These are phyloP conservation scores for Inga oerstediana DNA, from an alignment of 306 rosid genomes.

Conservation along the genomic window DNA sequence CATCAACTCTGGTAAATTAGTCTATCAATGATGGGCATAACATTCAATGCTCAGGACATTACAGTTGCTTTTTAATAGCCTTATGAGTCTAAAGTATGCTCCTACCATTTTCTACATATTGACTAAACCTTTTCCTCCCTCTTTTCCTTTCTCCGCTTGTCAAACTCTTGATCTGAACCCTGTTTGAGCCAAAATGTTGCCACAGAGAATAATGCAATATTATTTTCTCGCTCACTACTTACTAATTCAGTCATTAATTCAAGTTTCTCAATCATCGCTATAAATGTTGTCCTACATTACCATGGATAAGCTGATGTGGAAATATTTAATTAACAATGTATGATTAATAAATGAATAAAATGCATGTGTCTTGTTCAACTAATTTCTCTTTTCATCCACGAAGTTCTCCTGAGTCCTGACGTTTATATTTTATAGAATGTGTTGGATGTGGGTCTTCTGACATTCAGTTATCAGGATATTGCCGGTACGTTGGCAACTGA, in stretches of 20 bases:
- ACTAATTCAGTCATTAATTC: constrained; percentile 6
- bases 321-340: too few species aligned
- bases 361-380: constrained; percentile 9
- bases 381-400: constrained; percentile 1
- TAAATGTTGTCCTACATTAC: constrained; percentile 1
- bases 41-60: not conserved
- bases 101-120: not conserved
- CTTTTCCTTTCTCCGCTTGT: not conserved
- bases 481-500: constrained; percentile 96
- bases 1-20: not conserved
- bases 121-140: not conserved
- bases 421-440: constrained; percentile 17
- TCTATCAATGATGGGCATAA: not conserved
- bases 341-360: not conserved
- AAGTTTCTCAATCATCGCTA: not conserved
- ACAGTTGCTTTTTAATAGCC: not conserved
- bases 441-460: constrained; percentile 13
- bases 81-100: not conserved
- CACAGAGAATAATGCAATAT: not conserved
- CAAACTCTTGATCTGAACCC: constrained; percentile 10
- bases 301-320: not conserved
- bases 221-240: not conserved
- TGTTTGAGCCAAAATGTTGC: not conserved
- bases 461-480: constrained; percentile 71
- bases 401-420: constrained; percentile 4